phyloP scores from a whole-genome alignment of 345 rosid genomes.

The Eutrema yunnanense region DNA sequence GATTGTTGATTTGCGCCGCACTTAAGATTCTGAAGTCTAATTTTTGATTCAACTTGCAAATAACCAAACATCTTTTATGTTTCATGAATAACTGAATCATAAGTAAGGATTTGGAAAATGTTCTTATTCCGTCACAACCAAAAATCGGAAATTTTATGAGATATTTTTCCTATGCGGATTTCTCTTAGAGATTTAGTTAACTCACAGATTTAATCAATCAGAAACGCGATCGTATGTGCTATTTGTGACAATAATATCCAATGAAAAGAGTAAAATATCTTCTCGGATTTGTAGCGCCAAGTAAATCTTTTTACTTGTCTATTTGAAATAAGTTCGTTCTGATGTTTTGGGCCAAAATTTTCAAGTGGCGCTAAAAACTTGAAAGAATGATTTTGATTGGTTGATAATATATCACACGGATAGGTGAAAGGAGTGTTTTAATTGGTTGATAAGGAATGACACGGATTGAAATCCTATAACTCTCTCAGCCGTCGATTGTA shows the following conservation, averaged over 20 bases:
- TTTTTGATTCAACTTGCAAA: no score
- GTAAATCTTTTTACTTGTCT: not conserved
- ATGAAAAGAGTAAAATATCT: not conserved
- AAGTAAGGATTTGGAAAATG: not conserved
- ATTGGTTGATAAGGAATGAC: not conserved
- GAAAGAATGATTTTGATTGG: not conserved
- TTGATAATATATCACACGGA: not conserved
- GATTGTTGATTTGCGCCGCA: no score
- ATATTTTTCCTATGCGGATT: not conserved
- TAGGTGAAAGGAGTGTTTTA: not conserved
- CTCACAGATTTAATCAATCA: not conserved
- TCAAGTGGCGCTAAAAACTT: not conserved
- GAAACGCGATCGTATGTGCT: not conserved
- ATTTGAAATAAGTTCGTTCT: not conserved
- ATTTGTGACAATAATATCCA: not conserved
- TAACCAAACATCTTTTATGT: no score
- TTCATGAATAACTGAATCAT: not conserved
- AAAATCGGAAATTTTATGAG: not conserved
- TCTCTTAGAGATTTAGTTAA: not conserved
- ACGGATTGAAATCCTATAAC: not conserved
- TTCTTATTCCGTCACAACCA: not conserved
- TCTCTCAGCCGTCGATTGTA: conserved; percentile 2
- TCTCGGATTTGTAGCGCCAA: not conserved
- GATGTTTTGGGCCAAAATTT: not conserved
- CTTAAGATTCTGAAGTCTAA: no score